Evolutionary conservation across 495 filamentous ascomycete species (phyloP).

Genomic region (Penicillium cinerascens): DNA sequence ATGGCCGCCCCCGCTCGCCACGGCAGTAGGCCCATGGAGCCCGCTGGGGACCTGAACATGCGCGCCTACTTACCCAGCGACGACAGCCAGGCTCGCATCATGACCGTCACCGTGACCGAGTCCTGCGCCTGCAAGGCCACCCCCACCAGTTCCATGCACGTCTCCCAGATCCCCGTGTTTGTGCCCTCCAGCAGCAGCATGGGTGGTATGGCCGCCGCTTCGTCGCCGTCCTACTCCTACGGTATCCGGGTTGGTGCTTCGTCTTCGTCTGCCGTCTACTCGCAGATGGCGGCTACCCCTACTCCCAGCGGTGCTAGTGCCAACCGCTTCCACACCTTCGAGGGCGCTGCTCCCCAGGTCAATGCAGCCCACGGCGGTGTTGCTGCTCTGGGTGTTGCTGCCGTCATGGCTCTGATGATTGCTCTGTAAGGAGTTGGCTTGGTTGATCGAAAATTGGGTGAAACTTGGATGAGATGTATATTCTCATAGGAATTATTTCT

Average conservation of each 20-base stretch:
- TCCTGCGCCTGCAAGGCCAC: slow-evolving; percentile 20
- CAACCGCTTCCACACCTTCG: slow-evolving; percentile 17
- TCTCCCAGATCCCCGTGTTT: slow-evolving; percentile 26
- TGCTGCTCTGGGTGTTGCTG: slow-evolving; percentile 22
- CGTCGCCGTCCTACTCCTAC: slow-evolving; percentile 10
- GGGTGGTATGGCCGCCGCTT: slow-evolving; percentile 6
- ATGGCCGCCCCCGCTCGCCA: slow-evolving; percentile 16
- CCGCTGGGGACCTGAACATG: slow-evolving; percentile 8
- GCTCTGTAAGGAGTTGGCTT: slow-evolving; percentile 14
- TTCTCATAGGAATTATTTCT: background rate
- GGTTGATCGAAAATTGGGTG: background rate
- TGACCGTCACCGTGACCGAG: slow-evolving; percentile 16
- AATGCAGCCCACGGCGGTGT: slow-evolving; percentile 9
- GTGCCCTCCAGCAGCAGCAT: slow-evolving; percentile 20
- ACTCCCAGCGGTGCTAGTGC: slow-evolving; percentile 20
- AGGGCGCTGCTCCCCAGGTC: slow-evolving; percentile 18
- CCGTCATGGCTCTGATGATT: slow-evolving; percentile 27
- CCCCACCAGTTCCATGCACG: slow-evolving; percentile 2
- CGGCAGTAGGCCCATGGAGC: slow-evolving; percentile 24
- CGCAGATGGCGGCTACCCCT: slow-evolving; percentile 15
- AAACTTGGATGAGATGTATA: background rate
- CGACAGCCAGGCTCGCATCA: background rate
- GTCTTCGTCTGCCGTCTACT: slow-evolving; percentile 17
- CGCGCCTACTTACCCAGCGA: slow-evolving; percentile 16
- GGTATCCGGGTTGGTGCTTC: slow-evolving; percentile 11